phyloP scores from a whole-genome alignment of 1,284 basidiomycete species.

The Ustilago trichophora region DNA sequence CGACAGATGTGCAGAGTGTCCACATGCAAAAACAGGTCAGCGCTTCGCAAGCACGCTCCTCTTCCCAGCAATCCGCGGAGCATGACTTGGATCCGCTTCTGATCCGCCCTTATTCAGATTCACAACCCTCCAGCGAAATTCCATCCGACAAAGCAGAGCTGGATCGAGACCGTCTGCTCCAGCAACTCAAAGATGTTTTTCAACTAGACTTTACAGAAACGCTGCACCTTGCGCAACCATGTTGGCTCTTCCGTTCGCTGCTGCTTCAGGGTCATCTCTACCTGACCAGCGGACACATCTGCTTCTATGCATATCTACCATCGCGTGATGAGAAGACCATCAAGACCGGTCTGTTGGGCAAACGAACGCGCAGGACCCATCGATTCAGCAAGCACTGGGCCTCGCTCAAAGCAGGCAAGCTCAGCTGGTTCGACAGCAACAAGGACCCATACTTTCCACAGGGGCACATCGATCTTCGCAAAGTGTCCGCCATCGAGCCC shows the following conservation, averaged over 20 bases:
- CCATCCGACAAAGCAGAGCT: not conserved
- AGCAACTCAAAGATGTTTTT: constrained; percentile 44
- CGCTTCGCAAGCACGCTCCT: not conserved
- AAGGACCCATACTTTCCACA: constrained; percentile 96
- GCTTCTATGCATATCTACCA: constrained; percentile 92
- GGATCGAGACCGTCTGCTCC: constrained; percentile 26
- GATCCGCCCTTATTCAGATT: constrained; percentile 21
- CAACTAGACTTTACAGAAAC: constrained; percentile 37
- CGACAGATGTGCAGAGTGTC: not conserved
- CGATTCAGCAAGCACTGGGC: constrained; percentile 60
- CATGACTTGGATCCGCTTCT: constrained; percentile 9
- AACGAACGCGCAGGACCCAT: constrained; percentile 50
- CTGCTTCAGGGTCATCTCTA: constrained; percentile 96
- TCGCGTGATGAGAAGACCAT: constrained; percentile 44
- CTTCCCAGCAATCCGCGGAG: not conserved
- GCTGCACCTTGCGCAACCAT: constrained; percentile 41
- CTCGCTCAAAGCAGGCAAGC: constrained; percentile 44
- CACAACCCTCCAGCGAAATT: not conserved
- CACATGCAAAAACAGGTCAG: not conserved
- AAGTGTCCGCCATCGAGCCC: constrained; percentile 86
- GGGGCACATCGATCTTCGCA: constrained; percentile 90
- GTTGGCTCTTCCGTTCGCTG: constrained; percentile 65
- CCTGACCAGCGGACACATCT: constrained; percentile 86
- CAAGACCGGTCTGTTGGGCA: constrained; percentile 42
- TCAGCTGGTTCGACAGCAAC: constrained; percentile 59